phyloP scores from a whole-genome alignment of 805 yeast genomes.

The Lipomyces kockii region DNA sequence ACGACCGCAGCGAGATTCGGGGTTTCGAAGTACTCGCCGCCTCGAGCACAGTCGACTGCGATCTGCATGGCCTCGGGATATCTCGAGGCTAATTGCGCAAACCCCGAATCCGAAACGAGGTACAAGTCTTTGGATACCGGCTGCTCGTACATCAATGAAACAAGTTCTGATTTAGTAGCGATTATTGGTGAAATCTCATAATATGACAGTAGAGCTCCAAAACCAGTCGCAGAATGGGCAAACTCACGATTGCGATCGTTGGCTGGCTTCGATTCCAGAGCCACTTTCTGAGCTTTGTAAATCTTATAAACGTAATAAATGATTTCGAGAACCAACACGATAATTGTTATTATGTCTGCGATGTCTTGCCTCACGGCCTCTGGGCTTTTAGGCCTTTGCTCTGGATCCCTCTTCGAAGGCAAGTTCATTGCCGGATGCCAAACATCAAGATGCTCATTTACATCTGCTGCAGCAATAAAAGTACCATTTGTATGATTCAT shows the following conservation, averaged over 20 bases:
- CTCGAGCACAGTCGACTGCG: not conserved
- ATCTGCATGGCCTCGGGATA: not conserved
- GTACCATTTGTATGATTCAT: not conserved
- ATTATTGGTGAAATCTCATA: not conserved
- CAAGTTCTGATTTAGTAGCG: not conserved
- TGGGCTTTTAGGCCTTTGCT: not conserved
- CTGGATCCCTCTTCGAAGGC: not conserved
- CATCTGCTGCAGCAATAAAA: not conserved
- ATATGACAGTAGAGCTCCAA: not conserved
- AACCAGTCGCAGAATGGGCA: not conserved
- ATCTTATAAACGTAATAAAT: not conserved
- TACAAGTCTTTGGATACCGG: not conserved
- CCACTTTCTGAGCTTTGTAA: not conserved
- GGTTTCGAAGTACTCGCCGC: not conserved
- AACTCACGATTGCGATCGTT: not conserved
- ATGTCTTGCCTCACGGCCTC: not conserved
- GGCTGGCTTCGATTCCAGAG: not conserved
- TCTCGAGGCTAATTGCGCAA: not conserved
- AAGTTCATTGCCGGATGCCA: not conserved
- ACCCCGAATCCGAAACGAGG: not conserved
- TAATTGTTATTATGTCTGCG: not conserved
- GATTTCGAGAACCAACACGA: not conserved
- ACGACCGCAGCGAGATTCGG: not conserved
- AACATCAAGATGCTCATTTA: not conserved
- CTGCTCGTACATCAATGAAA: not conserved